A percentile compares a stretch with the other conserved stretches of the same genome.
These are phyloP conservation scores for Eurotiales sp. DNA, from an alignment of 2,329 filamentous ascomycete species.

Conservation along the genomic window DNA sequence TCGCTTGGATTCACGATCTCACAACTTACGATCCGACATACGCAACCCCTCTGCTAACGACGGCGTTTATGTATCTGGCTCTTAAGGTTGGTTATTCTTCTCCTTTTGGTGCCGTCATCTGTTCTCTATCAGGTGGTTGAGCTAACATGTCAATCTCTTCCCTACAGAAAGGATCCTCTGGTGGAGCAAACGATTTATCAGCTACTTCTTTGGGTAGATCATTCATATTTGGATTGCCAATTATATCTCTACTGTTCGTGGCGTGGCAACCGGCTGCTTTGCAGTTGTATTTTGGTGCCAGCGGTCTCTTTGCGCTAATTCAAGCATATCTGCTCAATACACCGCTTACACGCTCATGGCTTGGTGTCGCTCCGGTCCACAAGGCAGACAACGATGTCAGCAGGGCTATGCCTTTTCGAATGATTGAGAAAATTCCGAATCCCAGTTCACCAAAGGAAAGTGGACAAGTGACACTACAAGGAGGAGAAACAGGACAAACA, in stretches of 20 bases:
- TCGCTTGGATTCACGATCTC: slow-evolving; percentile 76
- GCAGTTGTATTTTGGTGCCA: slow-evolving; percentile 60
- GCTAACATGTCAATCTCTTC: neutral
- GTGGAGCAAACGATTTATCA: slow-evolving; percentile 13
- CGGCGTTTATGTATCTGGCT: slow-evolving; percentile 54
- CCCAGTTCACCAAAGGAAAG: no score
- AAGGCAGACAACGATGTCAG: slow-evolving; percentile 4
- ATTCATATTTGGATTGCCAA: slow-evolving; percentile 48
- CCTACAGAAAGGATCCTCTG: slow-evolving; percentile 34
- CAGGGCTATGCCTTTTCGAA: neutral
- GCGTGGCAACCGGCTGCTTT: slow-evolving; percentile 53
- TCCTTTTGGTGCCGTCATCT: neutral
- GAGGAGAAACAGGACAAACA: slow-evolving; percentile 9
- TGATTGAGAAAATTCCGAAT: slow-evolving; percentile 1
- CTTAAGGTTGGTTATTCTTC: slow-evolving; percentile 51
- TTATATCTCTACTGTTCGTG: slow-evolving; percentile 53
- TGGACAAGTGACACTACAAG: neutral
- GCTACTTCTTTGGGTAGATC: slow-evolving; percentile 29
- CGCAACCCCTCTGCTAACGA: slow-evolving; percentile 64
- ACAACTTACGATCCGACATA: slow-evolving; percentile 73
- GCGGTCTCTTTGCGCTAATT: slow-evolving; percentile 31
- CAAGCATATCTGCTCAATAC: slow-evolving; percentile 48
- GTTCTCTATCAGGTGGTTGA: neutral
- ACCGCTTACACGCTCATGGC: slow-evolving; percentile 25
- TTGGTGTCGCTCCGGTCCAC: slow-evolving; percentile 22